phyloP scores from a whole-genome alignment of 495 filamentous ascomycete genomes.

The Penicillium waksmanii region DNA sequence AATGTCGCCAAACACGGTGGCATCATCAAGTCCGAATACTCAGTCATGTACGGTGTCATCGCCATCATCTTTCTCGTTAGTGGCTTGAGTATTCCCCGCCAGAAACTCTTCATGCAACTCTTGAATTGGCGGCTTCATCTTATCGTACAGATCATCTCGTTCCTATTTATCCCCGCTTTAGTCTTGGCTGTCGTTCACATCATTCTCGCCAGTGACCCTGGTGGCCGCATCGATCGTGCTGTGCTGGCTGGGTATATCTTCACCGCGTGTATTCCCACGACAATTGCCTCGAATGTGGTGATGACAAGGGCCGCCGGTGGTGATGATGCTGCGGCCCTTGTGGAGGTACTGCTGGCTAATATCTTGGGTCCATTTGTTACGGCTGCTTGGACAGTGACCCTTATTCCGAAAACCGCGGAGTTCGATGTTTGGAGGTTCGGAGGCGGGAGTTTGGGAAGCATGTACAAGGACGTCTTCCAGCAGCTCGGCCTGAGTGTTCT shows the following conservation, averaged over 20 bases:
- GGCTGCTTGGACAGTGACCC: conserved; percentile 53
- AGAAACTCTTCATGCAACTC: conserved; percentile 53
- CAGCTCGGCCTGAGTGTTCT: conserved; percentile 55
- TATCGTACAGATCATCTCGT: conserved; percentile 54
- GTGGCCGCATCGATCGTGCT: conserved; percentile 47
- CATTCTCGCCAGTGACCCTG: conserved; percentile 49
- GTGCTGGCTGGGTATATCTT: conserved; percentile 58
- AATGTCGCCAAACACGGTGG: conserved; percentile 57
- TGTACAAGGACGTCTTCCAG: conserved; percentile 57
- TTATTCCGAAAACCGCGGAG: conserved; percentile 46
- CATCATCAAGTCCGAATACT: conserved; percentile 56
- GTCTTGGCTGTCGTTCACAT: conserved; percentile 49
- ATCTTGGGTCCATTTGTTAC: conserved; percentile 55
- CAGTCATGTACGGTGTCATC: conserved; percentile 56
- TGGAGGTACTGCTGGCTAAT: conserved; percentile 60
- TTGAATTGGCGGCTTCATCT: conserved; percentile 57
- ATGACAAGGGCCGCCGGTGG: conserved; percentile 59
- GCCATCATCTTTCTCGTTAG: conserved; percentile 59
- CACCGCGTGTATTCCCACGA: conserved; percentile 60
- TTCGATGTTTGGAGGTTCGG: conserved; percentile 52
- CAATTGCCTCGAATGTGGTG: conserved; percentile 61
- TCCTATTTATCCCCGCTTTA: conserved; percentile 54
- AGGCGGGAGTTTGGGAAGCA: conserved; percentile 45
- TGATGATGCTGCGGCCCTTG: conserved; percentile 58
- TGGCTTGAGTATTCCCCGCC: conserved; percentile 55